A percentile compares a stretch with the other conserved stretches of the same genome.
phyloP scores from a whole-genome alignment of 768 basidiomycete species.

The Lactarius trivialis region DNA sequence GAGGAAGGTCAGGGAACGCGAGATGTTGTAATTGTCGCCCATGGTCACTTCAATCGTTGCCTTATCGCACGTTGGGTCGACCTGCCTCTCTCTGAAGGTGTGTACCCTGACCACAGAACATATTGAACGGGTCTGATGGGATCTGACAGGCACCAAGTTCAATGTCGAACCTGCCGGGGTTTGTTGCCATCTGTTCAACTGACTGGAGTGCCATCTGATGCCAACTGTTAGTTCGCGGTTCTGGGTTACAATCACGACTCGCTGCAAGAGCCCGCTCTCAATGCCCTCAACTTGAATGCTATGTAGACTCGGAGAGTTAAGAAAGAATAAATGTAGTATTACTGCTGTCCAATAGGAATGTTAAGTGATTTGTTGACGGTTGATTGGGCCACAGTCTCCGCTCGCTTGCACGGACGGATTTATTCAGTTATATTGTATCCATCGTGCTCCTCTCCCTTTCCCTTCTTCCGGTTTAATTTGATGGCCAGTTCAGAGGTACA shows the following conservation, averaged over 20 bases:
- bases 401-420: not conserved
- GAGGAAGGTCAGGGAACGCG: slow-evolving; percentile 61
- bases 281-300: slow-evolving; percentile 57
- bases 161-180: slow-evolving; percentile 23
- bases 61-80: slow-evolving; percentile 80
- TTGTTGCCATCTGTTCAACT: slow-evolving; percentile 6
- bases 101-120: not conserved
- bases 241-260: slow-evolving; percentile 80
- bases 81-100: slow-evolving; percentile 55
- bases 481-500: slow-evolving; percentile 14
- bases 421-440: not conserved
- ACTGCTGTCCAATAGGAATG: not conserved
- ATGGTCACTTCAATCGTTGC: slow-evolving; percentile 76
- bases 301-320: not conserved
- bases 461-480: slow-evolving; percentile 19
- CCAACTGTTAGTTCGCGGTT: slow-evolving; percentile 54
- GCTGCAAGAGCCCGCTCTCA: slow-evolving; percentile 69
- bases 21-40: slow-evolving; percentile 86
- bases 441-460: not conserved
- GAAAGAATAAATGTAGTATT: not conserved
- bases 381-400: slow-evolving; percentile 10
- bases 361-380: slow-evolving; percentile 17
- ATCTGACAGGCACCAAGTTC: slow-evolving; percentile 14
- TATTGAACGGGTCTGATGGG: slow-evolving; percentile 6
- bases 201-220: not conserved